A percentile compares a stretch with the other conserved stretches of the same genome.
These are phyloP conservation scores for Massospora cicadina DNA, from an alignment of 371 early-diverging fungal species.

Conservation along the genomic window DNA sequence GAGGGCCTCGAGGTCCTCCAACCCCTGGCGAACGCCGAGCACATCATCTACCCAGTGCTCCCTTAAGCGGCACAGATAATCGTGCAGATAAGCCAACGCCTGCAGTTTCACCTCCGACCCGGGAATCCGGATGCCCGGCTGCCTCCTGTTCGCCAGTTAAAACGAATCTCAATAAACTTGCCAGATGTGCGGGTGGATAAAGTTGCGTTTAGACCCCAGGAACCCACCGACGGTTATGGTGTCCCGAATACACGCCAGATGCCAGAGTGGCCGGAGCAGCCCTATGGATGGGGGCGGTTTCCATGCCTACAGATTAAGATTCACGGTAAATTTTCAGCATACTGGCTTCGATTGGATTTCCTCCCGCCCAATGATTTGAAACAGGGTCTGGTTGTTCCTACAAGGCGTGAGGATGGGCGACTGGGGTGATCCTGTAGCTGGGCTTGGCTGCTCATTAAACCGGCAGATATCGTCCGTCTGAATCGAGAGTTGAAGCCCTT, in stretches of 20 bases:
- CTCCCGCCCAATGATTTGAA: slow-evolving; percentile 4
- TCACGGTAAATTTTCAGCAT: neutral
- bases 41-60: slow-evolving; percentile 10
- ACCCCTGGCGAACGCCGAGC: neutral
- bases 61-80: neutral
- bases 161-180: neutral
- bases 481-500: neutral
- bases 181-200: slow-evolving; percentile 4
- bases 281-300: neutral
- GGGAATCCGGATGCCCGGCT: neutral
- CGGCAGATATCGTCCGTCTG: neutral
- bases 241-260: neutral
- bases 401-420: neutral
- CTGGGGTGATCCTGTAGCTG: too few relatives aligned
- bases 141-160: neutral
- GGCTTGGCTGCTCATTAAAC: neutral
- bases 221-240: neutral
- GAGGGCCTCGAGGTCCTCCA: neutral
- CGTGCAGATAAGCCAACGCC: neutral
- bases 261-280: neutral
- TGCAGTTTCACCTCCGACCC: neutral
- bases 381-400: neutral
- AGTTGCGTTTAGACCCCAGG: neutral
- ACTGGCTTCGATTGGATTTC: neutral
- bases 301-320: slow-evolving; percentile 1